Evolutionary conservation across 2,329 filamentous ascomycete species (phyloP), one percentile per base, ranked within the genome.

Genomic region (Stagonosporopsis vannaccii): DNA sequence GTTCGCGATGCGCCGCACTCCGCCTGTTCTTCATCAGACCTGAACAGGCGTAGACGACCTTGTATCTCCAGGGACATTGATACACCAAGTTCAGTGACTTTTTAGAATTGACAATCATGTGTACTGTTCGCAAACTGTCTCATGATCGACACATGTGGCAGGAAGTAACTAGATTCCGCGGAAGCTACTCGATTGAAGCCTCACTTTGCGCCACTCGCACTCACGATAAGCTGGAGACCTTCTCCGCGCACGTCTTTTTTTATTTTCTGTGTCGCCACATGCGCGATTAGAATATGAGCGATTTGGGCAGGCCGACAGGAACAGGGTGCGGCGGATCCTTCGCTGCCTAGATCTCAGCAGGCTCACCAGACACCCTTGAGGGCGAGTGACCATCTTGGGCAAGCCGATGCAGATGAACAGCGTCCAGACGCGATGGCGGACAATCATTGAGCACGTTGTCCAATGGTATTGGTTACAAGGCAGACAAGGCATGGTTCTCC

Each of bases 401-500:
- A 51, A 40, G 33, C 42, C 23, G 32, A 45, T 36, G 40, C 40
- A 44, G 37, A 33, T 39, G 37, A 19, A 40, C 19, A 25, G 45
- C 33, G 51, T 33, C 51, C 39, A 55, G 44, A 44, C 30, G 51
- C 44, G 17, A 35, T 46, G 25, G 25, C 32, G 49, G 49, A 23
- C 33, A 43, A 43, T 43, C 45, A 39, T 19, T 39, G 30, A 23
- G 32, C 45, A 51, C 36, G 30, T 46, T 46, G 42, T 42, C 53
- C 53, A 56, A 56, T 56, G 9, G n/a, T 4, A 35, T 40, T 42
- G 33, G 39, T 3, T 17, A 22, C 6, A 44, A 7, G 4, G 32
- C 17, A 39, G 36, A 49, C 51, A 41, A 39, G 36, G 36, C 47
- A 51, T 51, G 53, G 48, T 53, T 53, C 49, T 53, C 55, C 55